Conservation (phyloP, 257 asterid genomes). For the Plantago ovata region DNA sequence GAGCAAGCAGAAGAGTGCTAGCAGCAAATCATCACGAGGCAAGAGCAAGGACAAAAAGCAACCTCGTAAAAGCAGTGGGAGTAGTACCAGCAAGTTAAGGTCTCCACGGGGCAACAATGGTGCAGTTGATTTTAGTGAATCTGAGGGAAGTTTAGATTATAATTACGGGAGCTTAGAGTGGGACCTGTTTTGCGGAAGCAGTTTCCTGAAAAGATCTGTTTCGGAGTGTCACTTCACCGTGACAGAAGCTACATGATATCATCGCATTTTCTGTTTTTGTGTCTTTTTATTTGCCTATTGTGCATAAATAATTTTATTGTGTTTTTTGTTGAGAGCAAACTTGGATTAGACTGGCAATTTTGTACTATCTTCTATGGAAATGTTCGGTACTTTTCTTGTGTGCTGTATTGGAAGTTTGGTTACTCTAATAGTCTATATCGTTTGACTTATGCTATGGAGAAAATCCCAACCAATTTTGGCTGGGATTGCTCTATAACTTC, state of each 20-base stretch:
- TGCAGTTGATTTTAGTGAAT: conserved; percentile 1
- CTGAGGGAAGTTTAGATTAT: not conserved
- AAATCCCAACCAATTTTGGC: too few species aligned
- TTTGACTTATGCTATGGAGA: not conserved
- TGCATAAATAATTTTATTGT: conserved; percentile 4
- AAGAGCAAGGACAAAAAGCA: conserved; percentile 78
- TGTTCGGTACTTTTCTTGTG: not conserved
- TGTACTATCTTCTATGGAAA: not conserved
- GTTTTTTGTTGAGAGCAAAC: not conserved
- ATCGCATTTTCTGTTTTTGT: not conserved
- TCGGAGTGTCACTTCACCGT: not conserved
- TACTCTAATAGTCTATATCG: not conserved
- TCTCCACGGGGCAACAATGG: conserved; percentile 20
- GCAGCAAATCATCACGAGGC: conserved; percentile 70
- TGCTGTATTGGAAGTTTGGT: not conserved
- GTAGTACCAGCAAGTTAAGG: conserved; percentile 36
- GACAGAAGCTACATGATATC: not conserved
- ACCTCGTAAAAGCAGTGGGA: conserved; percentile 44
- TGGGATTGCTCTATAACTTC: too few species aligned
- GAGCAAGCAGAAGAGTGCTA: conserved; percentile 62
- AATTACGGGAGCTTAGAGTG: not conserved
- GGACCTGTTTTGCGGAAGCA: conserved; percentile 4
- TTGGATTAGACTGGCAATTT: not conserved
- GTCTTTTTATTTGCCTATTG: not conserved
- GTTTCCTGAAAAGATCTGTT: not conserved